Conservation (phyloP, 2,329 filamentous ascomycete species). For the Xylaria sp. region DNA sequence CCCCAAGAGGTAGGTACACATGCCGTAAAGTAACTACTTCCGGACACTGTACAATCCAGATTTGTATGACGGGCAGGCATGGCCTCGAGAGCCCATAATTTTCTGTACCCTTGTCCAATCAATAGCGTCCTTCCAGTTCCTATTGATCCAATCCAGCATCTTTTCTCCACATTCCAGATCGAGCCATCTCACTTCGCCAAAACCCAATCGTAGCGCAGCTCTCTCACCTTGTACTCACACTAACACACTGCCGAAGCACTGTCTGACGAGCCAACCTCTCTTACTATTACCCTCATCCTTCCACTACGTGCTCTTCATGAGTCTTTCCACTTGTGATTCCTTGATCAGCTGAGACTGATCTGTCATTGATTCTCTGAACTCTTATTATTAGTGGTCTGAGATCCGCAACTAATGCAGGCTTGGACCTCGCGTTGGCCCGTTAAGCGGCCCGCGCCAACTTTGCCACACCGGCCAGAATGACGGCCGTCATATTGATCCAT, state of each 20-base stretch:
- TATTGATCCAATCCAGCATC: neutral
- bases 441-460: constrained; percentile 37
- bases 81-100: neutral
- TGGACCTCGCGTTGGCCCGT: constrained; percentile 36
- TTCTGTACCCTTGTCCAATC: neutral
- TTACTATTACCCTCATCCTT: constrained; percentile 6
- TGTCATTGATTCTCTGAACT: constrained; percentile 15
- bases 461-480: constrained; percentile 33
- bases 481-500: constrained; percentile 14
- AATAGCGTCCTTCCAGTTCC: neutral
- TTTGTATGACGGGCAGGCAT: neutral
- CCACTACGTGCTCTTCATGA: constrained; percentile 7
- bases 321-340: constrained; percentile 17
- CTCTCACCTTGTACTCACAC: neutral
- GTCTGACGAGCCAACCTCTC: neutral
- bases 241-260: neutral
- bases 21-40: neutral
- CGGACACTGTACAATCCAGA: neutral
- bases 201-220: neutral
- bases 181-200: neutral
- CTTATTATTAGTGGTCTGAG: constrained; percentile 16
- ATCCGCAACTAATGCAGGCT: constrained; percentile 32
- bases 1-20: neutral
- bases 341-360: constrained; percentile 4
- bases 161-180: constrained; percentile 9